phyloP scores from a whole-genome alignment of 2,329 filamentous ascomycete species.

The Massarina eburnea region DNA sequence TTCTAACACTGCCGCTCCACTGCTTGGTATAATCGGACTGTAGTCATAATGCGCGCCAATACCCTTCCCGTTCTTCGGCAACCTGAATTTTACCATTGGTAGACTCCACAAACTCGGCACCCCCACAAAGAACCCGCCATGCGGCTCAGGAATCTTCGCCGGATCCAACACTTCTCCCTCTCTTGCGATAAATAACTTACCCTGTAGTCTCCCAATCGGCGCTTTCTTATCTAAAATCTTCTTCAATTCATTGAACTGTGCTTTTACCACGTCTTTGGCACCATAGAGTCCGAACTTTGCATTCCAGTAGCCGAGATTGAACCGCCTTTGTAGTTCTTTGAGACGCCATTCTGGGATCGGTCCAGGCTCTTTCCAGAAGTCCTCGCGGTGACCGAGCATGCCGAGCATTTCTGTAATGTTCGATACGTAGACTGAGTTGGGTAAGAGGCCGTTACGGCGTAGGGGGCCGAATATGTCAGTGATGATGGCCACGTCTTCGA shows the following conservation, averaged over 20 bases:
- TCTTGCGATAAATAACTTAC: constrained; percentile 43
- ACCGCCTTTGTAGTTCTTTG: constrained; percentile 47
- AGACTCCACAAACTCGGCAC: constrained; percentile 34
- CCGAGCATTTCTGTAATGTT: constrained; percentile 51
- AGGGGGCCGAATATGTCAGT: constrained; percentile 50
- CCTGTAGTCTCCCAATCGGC: constrained; percentile 43
- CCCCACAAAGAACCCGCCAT: constrained; percentile 36
- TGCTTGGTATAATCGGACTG: constrained; percentile 33
- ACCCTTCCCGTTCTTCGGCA: constrained; percentile 29
- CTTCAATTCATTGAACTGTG: constrained; percentile 46
- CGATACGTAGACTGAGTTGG: constrained; percentile 49
- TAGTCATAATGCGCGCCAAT: constrained; percentile 38
- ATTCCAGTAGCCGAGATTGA: constrained; percentile 49
- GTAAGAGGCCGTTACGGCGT: constrained; percentile 47
- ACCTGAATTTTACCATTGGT: constrained; percentile 36
- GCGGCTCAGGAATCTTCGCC: constrained; percentile 27
- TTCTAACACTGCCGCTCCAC: constrained; percentile 44
- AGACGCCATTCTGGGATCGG: constrained; percentile 51
- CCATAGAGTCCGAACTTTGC: constrained; percentile 51
- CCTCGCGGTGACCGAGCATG: constrained; percentile 47
- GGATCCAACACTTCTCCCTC: constrained; percentile 46
- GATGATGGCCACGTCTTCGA: constrained; percentile 50
- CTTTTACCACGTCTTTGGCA: constrained; percentile 46
- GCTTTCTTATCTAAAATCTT: constrained; percentile 41
- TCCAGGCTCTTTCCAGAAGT: constrained; percentile 48